A percentile compares a stretch with the other conserved stretches of the same genome.
These are phyloP conservation scores for Botrytis pseudocinerea DNA, from an alignment of 2,329 filamentous ascomycete species.

Conservation along the genomic window DNA sequence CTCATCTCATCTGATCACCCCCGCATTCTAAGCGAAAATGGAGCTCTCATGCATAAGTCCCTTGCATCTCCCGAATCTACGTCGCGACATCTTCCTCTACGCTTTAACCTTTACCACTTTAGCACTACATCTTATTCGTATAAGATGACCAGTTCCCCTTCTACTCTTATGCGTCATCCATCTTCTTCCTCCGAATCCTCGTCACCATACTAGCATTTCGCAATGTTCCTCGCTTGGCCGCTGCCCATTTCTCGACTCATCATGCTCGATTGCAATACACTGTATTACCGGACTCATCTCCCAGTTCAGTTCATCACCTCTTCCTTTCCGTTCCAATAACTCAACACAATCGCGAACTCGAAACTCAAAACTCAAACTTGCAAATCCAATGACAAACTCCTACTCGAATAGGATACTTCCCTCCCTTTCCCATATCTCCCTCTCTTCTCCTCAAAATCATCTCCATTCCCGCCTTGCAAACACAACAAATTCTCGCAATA, in stretches of 20 bases:
- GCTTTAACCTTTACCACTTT: not conserved
- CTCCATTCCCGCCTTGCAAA: not conserved
- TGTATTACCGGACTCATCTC: not conserved
- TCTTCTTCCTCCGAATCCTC: not conserved
- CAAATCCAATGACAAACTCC: not conserved
- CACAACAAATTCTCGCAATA: not conserved
- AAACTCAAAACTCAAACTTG: not conserved
- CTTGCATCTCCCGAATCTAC: not conserved
- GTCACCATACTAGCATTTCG: not conserved
- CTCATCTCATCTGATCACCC: not conserved
- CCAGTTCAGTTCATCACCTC: not conserved
- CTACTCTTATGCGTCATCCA: not conserved
- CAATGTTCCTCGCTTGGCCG: not conserved
- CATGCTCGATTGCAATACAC: not conserved
- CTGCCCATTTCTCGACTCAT: not conserved
- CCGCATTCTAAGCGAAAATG: not conserved
- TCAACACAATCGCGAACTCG: not conserved
- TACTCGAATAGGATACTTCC: not conserved
- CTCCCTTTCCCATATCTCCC: not conserved
- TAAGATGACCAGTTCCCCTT: not conserved
- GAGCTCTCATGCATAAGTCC: not conserved
- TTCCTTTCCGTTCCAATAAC: not conserved
- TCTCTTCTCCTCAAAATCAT: not conserved
- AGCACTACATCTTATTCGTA: not conserved
- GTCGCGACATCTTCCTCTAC: not conserved